Conservation (phyloP, 106 monocot genomes). For the Xerophyta viscosa region DNA sequence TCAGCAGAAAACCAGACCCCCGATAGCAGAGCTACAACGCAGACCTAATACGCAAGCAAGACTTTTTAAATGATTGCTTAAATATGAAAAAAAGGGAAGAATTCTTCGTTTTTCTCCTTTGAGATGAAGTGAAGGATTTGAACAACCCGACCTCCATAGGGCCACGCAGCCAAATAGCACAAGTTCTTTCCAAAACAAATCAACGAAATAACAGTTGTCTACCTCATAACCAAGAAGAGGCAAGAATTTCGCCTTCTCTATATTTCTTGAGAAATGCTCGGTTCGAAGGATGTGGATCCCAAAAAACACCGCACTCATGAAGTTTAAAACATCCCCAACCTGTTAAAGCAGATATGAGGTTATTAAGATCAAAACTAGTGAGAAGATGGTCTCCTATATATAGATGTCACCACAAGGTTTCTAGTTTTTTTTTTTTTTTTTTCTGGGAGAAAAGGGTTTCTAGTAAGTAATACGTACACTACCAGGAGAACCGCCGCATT, state of each 20-base stretch:
- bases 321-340: conserved; percentile 77
- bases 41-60: conserved; percentile 25
- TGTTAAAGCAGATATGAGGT: conserved; percentile 5
- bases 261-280: conserved; percentile 66
- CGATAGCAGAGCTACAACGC: conserved; percentile 56
- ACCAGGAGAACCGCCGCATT: conserved; percentile 67
- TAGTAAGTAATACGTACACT: conserved; percentile 32
- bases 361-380: background rate
- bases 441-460: no score
- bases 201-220: background rate
- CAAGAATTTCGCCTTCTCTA: conserved; percentile 47
- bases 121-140: no score
- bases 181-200: no score
- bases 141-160: no score
- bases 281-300: conserved; percentile 80
- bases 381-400: no score
- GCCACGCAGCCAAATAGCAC: no score
- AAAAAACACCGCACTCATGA: conserved; percentile 72
- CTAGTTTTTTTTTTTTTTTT: no score
- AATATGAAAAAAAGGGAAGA: background rate
- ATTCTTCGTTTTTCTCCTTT: no score
- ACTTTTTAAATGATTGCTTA: background rate
- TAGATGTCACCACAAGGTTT: no score
- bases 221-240: conserved; percentile 85
- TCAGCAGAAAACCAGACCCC: conserved; percentile 45